phyloP scores from a whole-genome alignment of 768 basidiomycete genomes.

The Mycena albidolilacea region DNA sequence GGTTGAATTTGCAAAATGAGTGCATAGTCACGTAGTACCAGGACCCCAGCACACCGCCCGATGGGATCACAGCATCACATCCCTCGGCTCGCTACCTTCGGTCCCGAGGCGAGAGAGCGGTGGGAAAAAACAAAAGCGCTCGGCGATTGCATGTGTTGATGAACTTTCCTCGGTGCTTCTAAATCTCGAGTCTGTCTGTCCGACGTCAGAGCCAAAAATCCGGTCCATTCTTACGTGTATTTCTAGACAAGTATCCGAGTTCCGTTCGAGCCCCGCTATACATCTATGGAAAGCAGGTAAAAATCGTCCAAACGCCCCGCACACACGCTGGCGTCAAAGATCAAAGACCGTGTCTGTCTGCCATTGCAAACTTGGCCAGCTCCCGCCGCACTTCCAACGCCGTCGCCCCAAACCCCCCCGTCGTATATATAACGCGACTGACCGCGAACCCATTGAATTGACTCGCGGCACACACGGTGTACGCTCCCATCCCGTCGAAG shows the following conservation, averaged over 20 bases:
- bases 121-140: conserved; percentile 7
- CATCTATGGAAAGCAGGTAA: background rate
- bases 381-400: conserved; percentile 32
- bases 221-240: conserved; percentile 30
- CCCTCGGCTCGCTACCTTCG: conserved; percentile 41
- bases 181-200: background rate
- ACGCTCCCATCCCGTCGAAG: conserved; percentile 98
- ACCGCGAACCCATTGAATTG: conserved; percentile 94
- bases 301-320: background rate
- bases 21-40: background rate
- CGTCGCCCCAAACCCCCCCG: conserved; percentile 14
- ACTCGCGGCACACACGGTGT: conserved; percentile 96
- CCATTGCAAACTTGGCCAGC: conserved; percentile 25
- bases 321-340: too few relatives aligned
- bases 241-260: conserved; percentile 7
- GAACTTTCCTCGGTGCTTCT: conserved; percentile 43
- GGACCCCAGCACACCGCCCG: background rate
- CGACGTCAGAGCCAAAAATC: conserved; percentile 8
- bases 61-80: background rate
- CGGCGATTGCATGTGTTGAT: conserved; percentile 45
- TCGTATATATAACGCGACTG: conserved; percentile 74
- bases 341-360: conserved; percentile 21
- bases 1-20: too few relatives aligned
- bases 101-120: conserved; percentile 47
- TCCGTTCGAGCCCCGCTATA: conserved; percentile 2